These are phyloP conservation scores for Scutellaria baicalensis DNA, from an alignment of 257 asterid species.

Conservation along the genomic window DNA sequence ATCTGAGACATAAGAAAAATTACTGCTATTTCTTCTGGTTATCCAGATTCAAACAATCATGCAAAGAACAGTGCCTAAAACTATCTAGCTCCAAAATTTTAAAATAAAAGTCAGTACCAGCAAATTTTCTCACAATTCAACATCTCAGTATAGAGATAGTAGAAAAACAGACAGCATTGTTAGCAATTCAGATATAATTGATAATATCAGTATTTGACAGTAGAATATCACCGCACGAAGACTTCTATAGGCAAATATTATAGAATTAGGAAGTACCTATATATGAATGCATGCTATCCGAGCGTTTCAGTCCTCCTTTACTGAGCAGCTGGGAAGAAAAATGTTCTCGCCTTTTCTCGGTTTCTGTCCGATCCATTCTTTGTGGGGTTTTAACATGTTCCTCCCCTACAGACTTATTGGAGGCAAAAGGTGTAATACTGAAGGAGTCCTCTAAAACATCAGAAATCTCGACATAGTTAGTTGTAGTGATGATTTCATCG, in stretches of 20 bases:
- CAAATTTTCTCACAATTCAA: neutral
- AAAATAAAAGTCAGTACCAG: neutral
- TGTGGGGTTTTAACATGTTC: constrained; percentile 28
- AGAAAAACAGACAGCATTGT: neutral
- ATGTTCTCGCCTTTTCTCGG: constrained; percentile 24
- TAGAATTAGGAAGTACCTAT: constrained; percentile 1
- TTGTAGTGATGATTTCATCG: constrained; percentile 78
- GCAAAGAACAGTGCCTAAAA: no score
- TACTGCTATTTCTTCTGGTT: neutral
- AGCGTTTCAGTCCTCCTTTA: constrained; percentile 33
- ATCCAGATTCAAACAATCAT: no score
- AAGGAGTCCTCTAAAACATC: constrained; percentile 72
- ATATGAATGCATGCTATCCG: constrained; percentile 22
- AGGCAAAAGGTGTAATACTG: constrained; percentile 54
- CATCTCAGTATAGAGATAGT: neutral
- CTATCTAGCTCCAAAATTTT: neutral
- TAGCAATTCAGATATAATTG: neutral
- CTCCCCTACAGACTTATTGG: constrained; percentile 32
- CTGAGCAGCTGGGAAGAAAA: constrained; percentile 30
- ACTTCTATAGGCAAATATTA: neutral
- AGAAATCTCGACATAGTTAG: constrained; percentile 84
- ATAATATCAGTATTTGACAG: neutral
- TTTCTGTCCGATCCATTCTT: constrained; percentile 27
- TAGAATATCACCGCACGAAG: neutral
- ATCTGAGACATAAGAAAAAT: constrained; percentile 34